phyloP scores from a whole-genome alignment of 495 filamentous ascomycete species.

The Barbatosphaeria neglecta region DNA sequence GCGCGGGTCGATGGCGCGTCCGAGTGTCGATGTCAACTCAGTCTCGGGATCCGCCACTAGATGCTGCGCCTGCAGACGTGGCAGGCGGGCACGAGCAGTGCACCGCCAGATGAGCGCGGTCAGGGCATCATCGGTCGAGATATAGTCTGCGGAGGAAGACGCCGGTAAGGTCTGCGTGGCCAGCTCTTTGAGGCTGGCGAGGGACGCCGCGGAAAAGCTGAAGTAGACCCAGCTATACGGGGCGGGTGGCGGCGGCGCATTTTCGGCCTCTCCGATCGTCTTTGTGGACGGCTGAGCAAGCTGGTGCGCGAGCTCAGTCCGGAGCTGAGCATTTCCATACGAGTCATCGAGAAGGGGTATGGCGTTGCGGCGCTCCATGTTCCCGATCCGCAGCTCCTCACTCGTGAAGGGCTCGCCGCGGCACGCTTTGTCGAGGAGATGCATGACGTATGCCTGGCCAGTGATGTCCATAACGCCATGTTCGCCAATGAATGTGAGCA shows the following conservation, averaged over 20 bases:
- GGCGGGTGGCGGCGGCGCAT: slow-evolving; percentile 9
- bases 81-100: slow-evolving; percentile 29
- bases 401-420: slow-evolving; percentile 28
- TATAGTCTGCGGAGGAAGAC: slow-evolving; percentile 3
- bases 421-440: slow-evolving; percentile 42
- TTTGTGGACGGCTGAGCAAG: slow-evolving; percentile 12
- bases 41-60: too few species aligned
- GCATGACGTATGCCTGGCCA: slow-evolving; percentile 39
- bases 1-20: slow-evolving; percentile 42
- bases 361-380: slow-evolving; percentile 26
- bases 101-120: slow-evolving; percentile 42
- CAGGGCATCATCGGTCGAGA: slow-evolving; percentile 42
- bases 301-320: slow-evolving; percentile 20
- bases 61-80: slow-evolving; percentile 26
- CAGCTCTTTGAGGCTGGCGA: slow-evolving; percentile 28
- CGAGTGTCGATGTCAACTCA: slow-evolving; percentile 26
- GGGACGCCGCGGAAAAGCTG: slow-evolving; percentile 16
- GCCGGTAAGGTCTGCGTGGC: slow-evolving; percentile 22
- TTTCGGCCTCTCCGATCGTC: background rate
- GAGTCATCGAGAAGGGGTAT: slow-evolving; percentile 30
- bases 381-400: slow-evolving; percentile 34
- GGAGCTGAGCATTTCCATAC: slow-evolving; percentile 18
- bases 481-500: slow-evolving; percentile 36
- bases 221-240: slow-evolving; percentile 33
- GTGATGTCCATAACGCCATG: slow-evolving; percentile 44